Base-by-base conservation (phyloP, 257 asterid species). In the Ehretia macrophylla region DNA sequence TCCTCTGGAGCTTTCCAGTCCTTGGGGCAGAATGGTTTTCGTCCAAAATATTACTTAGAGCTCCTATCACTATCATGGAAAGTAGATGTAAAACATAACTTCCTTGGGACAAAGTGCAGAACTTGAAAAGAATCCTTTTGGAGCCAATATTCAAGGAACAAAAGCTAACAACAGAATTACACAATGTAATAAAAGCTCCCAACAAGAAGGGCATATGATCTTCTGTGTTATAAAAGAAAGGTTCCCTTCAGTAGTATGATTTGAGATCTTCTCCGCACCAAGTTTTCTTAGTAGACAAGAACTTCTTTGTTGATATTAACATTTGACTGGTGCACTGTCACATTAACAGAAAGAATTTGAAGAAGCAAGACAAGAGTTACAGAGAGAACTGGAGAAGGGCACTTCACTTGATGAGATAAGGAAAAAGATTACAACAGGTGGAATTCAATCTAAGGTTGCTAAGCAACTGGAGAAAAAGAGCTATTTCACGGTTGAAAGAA, bases 361-460 rank as follows among this genome's bases (percentile, higher is more conserved):
- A 85, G 98, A 80, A 80, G 94, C 98, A 44, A 83, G 91, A 74
- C 79, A 81, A 71, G 98, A 87, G 50, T 75, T 90, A 81, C 89
- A 79, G 67, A 78, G 51, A 71, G 94, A 91, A 71, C 79, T 85
- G 57, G 83, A 77, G 67, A 88, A 84, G 55, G 96, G 93, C 64
- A 68, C 74, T 39, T 80, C 95, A 16, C 80, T 83, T 61, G 82
- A 76, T 56, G 85, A 85, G 60, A 78, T 91, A 59, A 68, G 75
- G 50, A 72, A 77, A 72, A 83, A 76, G 79, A 69, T 85, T 61
- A 44, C 63, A 56, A 86, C 81, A 75, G 99, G 92, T 70, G 88
- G 85, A 71, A 75, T 71, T 67, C 56, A 81, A 71, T 75, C 86
- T 60, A 85, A 86, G 68, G 96, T 74, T 66, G 63, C 86, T 14